These are phyloP conservation scores for Beta corolliflora DNA, from an alignment of 179 eudicot species.

Conservation along the genomic window DNA sequence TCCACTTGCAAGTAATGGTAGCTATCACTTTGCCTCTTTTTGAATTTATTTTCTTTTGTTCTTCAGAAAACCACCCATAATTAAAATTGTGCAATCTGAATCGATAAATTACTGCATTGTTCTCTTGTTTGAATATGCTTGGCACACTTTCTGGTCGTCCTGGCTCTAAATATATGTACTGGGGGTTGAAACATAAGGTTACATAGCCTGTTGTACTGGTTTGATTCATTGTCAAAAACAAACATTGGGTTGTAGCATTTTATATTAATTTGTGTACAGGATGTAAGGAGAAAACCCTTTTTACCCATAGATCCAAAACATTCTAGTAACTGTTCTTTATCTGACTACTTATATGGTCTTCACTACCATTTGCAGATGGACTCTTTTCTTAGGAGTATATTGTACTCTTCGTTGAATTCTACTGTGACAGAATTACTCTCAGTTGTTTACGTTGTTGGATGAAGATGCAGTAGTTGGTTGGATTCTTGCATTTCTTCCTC, in stretches of 20 bases:
- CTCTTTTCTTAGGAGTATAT: not conserved
- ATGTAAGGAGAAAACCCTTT: not conserved
- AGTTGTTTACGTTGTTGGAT: not conserved
- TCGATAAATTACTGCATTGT: not conserved
- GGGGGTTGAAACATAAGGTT: not conserved
- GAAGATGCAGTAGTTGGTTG: not conserved
- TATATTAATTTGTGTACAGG: not conserved
- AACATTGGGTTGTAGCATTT: not conserved
- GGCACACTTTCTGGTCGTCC: not conserved
- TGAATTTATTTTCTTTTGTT: not conserved
- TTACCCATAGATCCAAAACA: not conserved
- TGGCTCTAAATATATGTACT: not conserved
- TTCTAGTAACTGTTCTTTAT: not conserved
- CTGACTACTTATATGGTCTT: not conserved
- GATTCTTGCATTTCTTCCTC: not conserved
- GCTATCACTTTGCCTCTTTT: not conserved
- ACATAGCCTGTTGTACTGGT: not conserved
- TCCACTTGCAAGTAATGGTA: not conserved
- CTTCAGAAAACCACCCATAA: not conserved
- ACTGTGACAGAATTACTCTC: not conserved
- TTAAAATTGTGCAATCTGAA: not conserved
- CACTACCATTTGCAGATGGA: not conserved
- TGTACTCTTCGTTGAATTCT: not conserved
- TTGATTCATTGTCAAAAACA: not conserved
- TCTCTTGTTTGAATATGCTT: not conserved